Evolutionary conservation across 73 alveolate genomes (phyloP), one percentile per base, ranked within the genome.

Genomic region (Durusdinium trenchii): DNA sequence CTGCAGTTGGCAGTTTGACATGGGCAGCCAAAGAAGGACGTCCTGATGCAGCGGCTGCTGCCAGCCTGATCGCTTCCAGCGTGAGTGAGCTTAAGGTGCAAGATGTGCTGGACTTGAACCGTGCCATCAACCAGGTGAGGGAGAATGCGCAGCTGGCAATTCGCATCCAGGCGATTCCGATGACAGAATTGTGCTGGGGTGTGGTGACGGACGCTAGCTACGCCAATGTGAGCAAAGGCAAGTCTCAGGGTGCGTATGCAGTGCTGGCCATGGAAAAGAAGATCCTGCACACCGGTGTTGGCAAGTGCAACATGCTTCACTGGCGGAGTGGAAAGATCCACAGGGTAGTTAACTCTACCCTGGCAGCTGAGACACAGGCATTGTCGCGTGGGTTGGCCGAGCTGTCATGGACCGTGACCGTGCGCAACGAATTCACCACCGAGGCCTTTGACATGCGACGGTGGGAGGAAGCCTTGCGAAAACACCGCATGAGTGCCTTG

Each of bases 371-470:
- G 94, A 84, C 48, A 16, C 50, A 50, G 38, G 40, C 36, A 4
- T 1, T 84, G 90, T 79, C 45, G 6, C 0, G 50, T 0, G 90
- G 67, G 10, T 42, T 79, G 46, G 18, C 30, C 0, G 90, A 79
- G 60, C 42, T 79, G 67, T 26, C 48, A 26, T 79, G 90, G 90
- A 23, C 45, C 36, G 90, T 79, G 45, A 79, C 90, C 40, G 67
- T 79, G 46, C 45, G 10, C 45, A 7, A 79, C 40, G 90, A 79
- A 43, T 14, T 79, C 45, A 43, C 6, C 38, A 1, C 0, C 16
- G 67, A 1, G 1, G 7, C 18, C 6, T 79, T 79, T 6, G 64
- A 79, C 47, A 32, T 79, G 18, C 12, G 32, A 1, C 67, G 45
- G 32, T n/a, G n/a, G n/a, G 46, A 79, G 36, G 28, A 36, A 36